Evolutionary conservation across 1,139 yeast species (phyloP).

Genomic region (Saccharomyces hybrid): DNA sequence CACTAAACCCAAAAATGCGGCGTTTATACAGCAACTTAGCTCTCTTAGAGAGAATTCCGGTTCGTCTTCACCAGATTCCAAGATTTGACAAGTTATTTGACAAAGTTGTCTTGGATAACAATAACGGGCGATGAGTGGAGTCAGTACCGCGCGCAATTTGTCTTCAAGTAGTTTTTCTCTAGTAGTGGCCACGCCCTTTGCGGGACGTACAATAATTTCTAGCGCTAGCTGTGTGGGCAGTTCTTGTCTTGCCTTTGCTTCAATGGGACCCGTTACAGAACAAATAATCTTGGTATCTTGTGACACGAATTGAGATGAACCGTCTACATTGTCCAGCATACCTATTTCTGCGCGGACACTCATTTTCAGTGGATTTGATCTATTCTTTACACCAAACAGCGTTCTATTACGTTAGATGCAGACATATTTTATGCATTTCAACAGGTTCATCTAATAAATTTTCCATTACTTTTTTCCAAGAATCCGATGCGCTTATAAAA

Average conservation of each 20-base stretch:
- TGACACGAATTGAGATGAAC: slow-evolving; percentile 57
- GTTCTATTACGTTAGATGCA: not conserved
- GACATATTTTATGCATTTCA: not conserved
- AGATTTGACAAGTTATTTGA: slow-evolving; percentile 78
- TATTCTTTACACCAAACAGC: not conserved
- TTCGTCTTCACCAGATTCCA: slow-evolving; percentile 49
- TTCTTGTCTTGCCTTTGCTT: slow-evolving; percentile 78
- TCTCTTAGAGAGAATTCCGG: slow-evolving; percentile 41
- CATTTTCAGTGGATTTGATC: slow-evolving; percentile 3
- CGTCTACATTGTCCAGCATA: slow-evolving; percentile 58
- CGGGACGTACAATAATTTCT: slow-evolving; percentile 77
- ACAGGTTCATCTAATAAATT: not conserved
- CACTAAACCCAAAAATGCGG: slow-evolving; percentile 62
- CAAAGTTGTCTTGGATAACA: slow-evolving; percentile 77
- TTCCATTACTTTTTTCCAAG: not conserved
- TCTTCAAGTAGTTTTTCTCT: slow-evolving; percentile 75
- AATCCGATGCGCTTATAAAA: slow-evolving; percentile 1
- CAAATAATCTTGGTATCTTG: slow-evolving; percentile 55
- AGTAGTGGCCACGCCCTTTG: slow-evolving; percentile 64
- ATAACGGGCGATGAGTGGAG: slow-evolving; percentile 55
- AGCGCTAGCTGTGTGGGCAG: slow-evolving; percentile 70
- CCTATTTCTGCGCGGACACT: slow-evolving; percentile 20
- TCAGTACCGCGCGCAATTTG: slow-evolving; percentile 54
- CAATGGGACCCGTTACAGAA: slow-evolving; percentile 88
- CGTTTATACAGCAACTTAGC: slow-evolving; percentile 64